Evolutionary conservation across 2,329 filamentous ascomycete species (phyloP).

Genomic region (Penicillium sp.): DNA sequence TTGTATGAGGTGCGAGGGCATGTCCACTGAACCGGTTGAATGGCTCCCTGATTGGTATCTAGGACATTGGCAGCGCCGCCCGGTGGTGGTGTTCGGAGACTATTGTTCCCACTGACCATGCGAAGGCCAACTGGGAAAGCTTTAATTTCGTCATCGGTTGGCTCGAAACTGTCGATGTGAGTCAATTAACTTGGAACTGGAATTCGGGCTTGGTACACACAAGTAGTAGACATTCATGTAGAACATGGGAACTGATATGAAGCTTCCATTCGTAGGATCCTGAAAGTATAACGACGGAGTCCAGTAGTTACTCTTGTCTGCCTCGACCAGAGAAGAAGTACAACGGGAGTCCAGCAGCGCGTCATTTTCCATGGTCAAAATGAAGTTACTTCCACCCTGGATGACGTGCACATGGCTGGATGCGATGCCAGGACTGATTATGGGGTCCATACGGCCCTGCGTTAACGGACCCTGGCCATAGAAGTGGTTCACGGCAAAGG

Average conservation of each 20-base stretch:
- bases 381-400: conserved; percentile 66
- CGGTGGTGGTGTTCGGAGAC: conserved; percentile 33
- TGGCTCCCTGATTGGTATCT: conserved; percentile 11
- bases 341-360: conserved; percentile 61
- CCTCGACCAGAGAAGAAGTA: conserved; percentile 64
- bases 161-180: conserved; percentile 6
- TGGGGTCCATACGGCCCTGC: conserved; percentile 52
- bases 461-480: conserved; percentile 13
- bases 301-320: conserved; percentile 74
- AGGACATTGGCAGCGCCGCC: conserved; percentile 46
- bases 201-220: conserved; percentile 35
- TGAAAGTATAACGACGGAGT: conserved; percentile 67
- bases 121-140: conserved; percentile 67
- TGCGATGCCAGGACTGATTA: conserved; percentile 58
- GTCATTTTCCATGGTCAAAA: conserved; percentile 57
- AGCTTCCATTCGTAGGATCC: conserved; percentile 53
- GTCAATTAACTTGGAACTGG: conserved; percentile 8
- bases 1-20: conserved; percentile 10
- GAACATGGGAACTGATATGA: conserved; percentile 56
- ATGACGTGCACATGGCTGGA: conserved; percentile 66
- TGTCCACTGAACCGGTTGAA: conserved; percentile 18
- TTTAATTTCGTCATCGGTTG: conserved; percentile 60
- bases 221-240: conserved; percentile 67
- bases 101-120: conserved; percentile 62
- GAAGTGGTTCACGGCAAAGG: conserved; percentile 19